These are phyloP conservation scores for Erigeron canadensis DNA, from an alignment of 129 eudicot genomes.

Conservation along the genomic window DNA sequence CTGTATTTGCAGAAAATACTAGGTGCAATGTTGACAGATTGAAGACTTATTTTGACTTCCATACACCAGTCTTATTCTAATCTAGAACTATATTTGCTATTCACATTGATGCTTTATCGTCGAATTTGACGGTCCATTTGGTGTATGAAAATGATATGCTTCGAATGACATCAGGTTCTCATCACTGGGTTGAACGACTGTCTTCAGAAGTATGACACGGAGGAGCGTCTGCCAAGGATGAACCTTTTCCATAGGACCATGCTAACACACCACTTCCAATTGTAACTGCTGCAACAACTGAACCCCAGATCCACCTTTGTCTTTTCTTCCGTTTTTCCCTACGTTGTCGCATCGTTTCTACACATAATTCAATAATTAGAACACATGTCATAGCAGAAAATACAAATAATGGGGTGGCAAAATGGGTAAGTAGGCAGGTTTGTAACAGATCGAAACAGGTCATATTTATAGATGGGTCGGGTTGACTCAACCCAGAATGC, in stretches of 20 bases:
- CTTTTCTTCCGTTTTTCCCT: conserved; percentile 70
- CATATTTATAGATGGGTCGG: neutral
- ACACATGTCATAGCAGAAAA: neutral
- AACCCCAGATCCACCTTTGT: conserved; percentile 79
- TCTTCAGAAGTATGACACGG: conserved; percentile 21
- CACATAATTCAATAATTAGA: neutral
- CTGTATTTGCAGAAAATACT: neutral
- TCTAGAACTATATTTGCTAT: conserved; percentile 18
- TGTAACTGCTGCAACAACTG: conserved; percentile 58
- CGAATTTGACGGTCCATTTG: conserved; percentile 2
- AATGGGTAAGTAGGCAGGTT: neutral
- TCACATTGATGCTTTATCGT: conserved; percentile 27
- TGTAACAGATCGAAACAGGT: neutral
- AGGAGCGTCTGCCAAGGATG: conserved; percentile 33
- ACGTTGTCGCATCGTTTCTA: conserved; percentile 60
- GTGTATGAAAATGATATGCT: neutral
- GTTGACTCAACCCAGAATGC: neutral
- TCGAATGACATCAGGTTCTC: neutral
- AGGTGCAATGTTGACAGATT: neutral
- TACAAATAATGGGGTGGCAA: neutral
- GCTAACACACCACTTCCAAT: conserved; percentile 62
- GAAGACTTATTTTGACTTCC: conserved; percentile 1
- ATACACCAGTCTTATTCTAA: conserved; percentile 20
- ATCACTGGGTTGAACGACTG: conserved; percentile 28
- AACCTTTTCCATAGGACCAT: conserved; percentile 66